Evolutionary conservation across 495 filamentous ascomycete species (phyloP).

Genomic region (Xylaria venustula): DNA sequence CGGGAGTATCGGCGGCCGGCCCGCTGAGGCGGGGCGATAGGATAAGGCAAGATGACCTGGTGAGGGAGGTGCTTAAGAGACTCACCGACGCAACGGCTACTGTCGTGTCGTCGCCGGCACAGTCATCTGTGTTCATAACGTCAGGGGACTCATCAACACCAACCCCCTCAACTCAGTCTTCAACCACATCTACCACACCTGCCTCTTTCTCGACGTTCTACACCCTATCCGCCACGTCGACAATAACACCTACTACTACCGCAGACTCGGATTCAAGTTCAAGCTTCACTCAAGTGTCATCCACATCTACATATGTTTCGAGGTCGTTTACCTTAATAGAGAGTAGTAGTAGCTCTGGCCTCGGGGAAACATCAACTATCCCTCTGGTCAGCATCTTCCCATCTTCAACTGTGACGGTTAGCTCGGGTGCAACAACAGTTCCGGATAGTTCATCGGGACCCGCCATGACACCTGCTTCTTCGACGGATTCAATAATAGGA

Average conservation of each 20-base stretch:
- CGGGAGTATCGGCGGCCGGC: slow-evolving; percentile 30
- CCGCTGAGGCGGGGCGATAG: slow-evolving; percentile 27
- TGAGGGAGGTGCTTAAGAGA: slow-evolving; percentile 12
- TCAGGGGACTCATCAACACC: neutral
- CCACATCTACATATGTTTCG: slow-evolving; percentile 21
- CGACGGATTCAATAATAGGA: neutral
- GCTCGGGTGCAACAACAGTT: slow-evolving; percentile 2
- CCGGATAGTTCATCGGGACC: neutral
- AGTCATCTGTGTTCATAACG: slow-evolving; percentile 5
- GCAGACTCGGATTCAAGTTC: neutral
- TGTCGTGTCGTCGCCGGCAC: slow-evolving; percentile 5
- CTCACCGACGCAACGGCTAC: slow-evolving; percentile 21
- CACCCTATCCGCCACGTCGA: neutral
- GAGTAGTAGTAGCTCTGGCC: slow-evolving; percentile 13
- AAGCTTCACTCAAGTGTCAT: neutral
- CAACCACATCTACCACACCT: neutral
- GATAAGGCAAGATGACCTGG: slow-evolving; percentile 16
- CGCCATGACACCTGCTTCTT: neutral
- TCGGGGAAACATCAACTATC: slow-evolving; percentile 12
- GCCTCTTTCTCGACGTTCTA: slow-evolving; percentile 5
- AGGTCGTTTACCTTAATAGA: slow-evolving; percentile 21
- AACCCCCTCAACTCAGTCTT: slow-evolving; percentile 6
- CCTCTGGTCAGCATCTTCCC: slow-evolving; percentile 26
- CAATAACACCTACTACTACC: slow-evolving; percentile 5
- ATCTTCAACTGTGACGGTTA: slow-evolving; percentile 23